Base-by-base conservation (phyloP, 371 early-diverging fungal species). In the Cokeromyces recurvatus region DNA sequence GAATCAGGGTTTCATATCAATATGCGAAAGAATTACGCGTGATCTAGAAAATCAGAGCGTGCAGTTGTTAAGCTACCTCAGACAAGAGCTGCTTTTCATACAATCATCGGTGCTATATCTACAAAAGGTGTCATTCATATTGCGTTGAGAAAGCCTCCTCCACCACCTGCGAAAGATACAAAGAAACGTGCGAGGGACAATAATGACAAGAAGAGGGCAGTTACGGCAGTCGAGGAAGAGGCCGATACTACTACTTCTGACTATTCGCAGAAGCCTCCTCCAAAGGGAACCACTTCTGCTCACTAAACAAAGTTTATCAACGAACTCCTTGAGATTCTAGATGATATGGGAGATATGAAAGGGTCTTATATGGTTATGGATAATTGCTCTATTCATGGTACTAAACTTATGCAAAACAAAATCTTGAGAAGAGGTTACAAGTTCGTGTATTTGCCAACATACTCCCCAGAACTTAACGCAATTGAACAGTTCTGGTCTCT, bases 191-290 rank as follows among this genome's bases (percentile, higher is more conserved):
- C 21, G 40, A 48, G 16, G 24, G 48, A 40, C 48, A 48, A 40
- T 48, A 48, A 48, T 40, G 32, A 41, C 48, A 48, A 48, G 48
- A 48, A 48, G 48, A 48, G 46, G n/a, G n/a, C n/a, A n/a, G n/a
- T n/a, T n/a, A n/a, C n/a, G n/a, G n/a, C n/a, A n/a, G n/a, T n/a
- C n/a, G n/a, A 43, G 43, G 31, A 31, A 29, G 32, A 43, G 43
- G 32, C 43, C 32, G 32, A 29, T 19, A 43, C 32, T 43, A 43
- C 43, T 21, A 24, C 39, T 39, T 39, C 23, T 39, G 39, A 39
- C 39, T 39, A 39, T 15, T 39, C 39, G 22, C 39, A 39, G 39
- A 22, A 39, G 22, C n/a, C n/a, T n/a, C n/a, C n/a, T n/a, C n/a
- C n/a, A 25, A 41, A 41, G 41, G 41, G 41, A 27, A 41, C 41